These are phyloP conservation scores for Atalantia buxifolia DNA, from an alignment of 345 rosid genomes.

Conservation along the genomic window DNA sequence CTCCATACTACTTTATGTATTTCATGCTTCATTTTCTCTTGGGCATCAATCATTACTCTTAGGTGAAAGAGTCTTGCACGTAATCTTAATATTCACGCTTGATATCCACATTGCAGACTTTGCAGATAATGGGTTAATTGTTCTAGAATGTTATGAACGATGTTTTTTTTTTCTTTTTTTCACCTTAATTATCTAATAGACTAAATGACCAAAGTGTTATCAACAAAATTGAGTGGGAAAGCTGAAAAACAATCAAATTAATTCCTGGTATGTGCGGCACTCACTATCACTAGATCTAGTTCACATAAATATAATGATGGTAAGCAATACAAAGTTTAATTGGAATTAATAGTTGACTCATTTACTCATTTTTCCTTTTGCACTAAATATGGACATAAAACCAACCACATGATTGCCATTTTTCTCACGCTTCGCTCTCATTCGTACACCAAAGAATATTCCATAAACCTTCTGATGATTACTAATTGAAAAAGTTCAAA, in stretches of 20 bases:
- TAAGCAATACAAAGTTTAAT: background rate
- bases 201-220: background rate
- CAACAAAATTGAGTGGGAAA: background rate
- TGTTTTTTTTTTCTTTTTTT: background rate
- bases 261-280: background rate
- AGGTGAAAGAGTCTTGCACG: too few species aligned
- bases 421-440: background rate
- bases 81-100: background rate
- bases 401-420: slow-evolving; percentile 25
- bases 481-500: background rate
- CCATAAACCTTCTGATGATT: slow-evolving; percentile 12
- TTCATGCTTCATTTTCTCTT: too few species aligned
- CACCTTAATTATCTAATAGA: background rate
- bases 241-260: background rate
- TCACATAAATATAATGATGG: background rate
- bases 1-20: too few species aligned
- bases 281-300: background rate
- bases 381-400: slow-evolving; percentile 46
- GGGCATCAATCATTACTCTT: too few species aligned
- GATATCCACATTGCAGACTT: background rate
- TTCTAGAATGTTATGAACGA: background rate
- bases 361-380: slow-evolving; percentile 13
- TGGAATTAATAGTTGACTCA: slow-evolving; percentile 20
- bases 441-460: slow-evolving; percentile 1
- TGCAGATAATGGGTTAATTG: background rate